These are phyloP conservation scores for Fomitopsis schrenkii DNA, from an alignment of 1,284 basidiomycete species.

Conservation along the genomic window DNA sequence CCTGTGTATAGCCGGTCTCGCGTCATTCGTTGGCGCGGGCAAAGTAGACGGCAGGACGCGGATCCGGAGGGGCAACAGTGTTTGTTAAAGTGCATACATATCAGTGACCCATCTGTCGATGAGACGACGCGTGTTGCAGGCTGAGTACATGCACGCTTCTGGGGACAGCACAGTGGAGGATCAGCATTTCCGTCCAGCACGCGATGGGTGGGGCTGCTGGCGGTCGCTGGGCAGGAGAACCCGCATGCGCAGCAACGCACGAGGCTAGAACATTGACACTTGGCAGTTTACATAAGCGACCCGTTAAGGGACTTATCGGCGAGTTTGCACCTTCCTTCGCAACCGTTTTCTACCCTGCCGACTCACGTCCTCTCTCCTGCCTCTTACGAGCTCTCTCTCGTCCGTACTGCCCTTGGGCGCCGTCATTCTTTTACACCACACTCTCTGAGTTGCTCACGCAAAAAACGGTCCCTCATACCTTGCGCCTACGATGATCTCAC, in stretches of 20 bases:
- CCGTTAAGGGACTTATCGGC: slow-evolving; percentile 13
- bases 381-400: slow-evolving; percentile 13
- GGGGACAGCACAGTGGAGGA: background rate
- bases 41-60: too few relatives aligned
- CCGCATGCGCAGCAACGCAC: background rate
- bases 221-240: background rate
- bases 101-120: too few relatives aligned
- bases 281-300: background rate
- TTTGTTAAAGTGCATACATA: too few relatives aligned
- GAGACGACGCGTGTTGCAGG: too few relatives aligned
- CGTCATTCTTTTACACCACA: slow-evolving; percentile 30
- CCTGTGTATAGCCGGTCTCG: too few relatives aligned
- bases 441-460: slow-evolving; percentile 16
- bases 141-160: too few relatives aligned
- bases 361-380: slow-evolving; percentile 11
- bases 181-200: background rate
- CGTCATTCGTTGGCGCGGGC: too few relatives aligned
- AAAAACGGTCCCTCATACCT: background rate
- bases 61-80: too few relatives aligned
- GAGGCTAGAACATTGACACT: background rate
- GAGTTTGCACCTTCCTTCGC: slow-evolving; percentile 22
- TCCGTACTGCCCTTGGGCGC: slow-evolving; percentile 18
- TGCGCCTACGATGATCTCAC: slow-evolving; percentile 42
- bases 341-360: slow-evolving; percentile 8
- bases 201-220: background rate